phyloP scores from a whole-genome alignment of 148 eudicot genomes.

The Dysphania ambrosioides region DNA sequence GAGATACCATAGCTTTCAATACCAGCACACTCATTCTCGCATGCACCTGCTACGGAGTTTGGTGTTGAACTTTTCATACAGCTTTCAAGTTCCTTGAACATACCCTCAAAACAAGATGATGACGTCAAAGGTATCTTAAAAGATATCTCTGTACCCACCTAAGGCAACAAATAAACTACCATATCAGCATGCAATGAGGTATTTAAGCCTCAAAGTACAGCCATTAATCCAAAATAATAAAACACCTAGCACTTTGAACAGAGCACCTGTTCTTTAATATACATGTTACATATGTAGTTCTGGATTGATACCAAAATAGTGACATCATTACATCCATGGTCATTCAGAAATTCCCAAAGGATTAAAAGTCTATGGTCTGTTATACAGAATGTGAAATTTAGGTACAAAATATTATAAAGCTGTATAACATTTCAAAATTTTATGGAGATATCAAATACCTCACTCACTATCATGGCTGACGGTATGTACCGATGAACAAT shows the following conservation, averaged over 20 bases:
- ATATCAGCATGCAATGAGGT: conserved; percentile 12
- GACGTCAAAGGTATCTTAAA: conserved; percentile 93
- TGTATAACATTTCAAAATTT: neutral
- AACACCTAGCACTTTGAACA: neutral
- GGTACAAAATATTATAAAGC: neutral
- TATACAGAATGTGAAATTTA: neutral
- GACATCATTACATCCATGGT: neutral
- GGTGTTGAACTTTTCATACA: conserved; percentile 61
- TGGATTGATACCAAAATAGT: conserved; percentile 1
- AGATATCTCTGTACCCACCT: conserved; percentile 93
- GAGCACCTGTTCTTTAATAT: neutral
- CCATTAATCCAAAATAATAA: conserved; percentile 4
- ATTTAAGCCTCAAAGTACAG: neutral
- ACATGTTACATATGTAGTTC: neutral
- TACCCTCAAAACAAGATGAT: conserved; percentile 75
- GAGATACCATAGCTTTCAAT: conserved; percentile 97
- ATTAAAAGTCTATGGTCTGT: neutral
- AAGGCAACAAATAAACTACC: conserved; percentile 26
- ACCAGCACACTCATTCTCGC: conserved; percentile 44
- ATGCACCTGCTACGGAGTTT: conserved; percentile 26
- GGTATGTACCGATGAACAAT: conserved; percentile 85
- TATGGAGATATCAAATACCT: conserved; percentile 42
- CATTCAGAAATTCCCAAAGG: conserved; percentile 1
- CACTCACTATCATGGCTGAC: conserved; percentile 84
- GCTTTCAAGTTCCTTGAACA: conserved; percentile 88